These are phyloP conservation scores for Begonia fuchsioides DNA, from an alignment of 306 rosid species.

Conservation along the genomic window DNA sequence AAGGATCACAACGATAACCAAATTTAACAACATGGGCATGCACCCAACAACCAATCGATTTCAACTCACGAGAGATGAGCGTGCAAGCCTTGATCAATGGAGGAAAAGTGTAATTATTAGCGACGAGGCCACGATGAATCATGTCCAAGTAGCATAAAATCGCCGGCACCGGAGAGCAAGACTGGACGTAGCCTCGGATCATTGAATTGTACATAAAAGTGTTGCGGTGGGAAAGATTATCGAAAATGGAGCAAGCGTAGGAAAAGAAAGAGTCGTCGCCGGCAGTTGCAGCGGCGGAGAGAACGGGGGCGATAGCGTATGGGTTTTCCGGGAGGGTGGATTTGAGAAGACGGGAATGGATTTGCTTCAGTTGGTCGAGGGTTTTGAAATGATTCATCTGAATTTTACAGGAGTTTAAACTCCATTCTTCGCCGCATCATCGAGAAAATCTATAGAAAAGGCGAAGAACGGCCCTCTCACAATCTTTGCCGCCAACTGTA, in stretches of 20 bases:
- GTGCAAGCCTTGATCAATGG: slow-evolving; percentile 59
- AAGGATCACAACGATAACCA: slow-evolving; percentile 41
- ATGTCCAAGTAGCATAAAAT: slow-evolving; percentile 35
- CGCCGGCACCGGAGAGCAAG: slow-evolving; percentile 22
- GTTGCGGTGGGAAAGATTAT: slow-evolving; percentile 31
- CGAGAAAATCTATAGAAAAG: too few relatives aligned
- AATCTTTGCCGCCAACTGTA: too few relatives aligned
- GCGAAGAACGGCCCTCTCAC: too few relatives aligned
- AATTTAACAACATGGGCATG: slow-evolving; percentile 48
- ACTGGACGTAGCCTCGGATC: slow-evolving; percentile 42
- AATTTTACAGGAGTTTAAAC: too few relatives aligned
- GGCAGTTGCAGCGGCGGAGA: slow-evolving; percentile 37
- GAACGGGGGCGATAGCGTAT: slow-evolving; percentile 39
- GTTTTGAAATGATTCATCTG: slow-evolving; percentile 23
- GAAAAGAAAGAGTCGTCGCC: slow-evolving; percentile 21
- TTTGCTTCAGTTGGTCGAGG: slow-evolving; percentile 49
- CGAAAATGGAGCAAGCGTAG: slow-evolving; percentile 46
- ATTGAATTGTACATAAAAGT: slow-evolving; percentile 58
- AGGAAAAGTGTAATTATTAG: slow-evolving; percentile 72
- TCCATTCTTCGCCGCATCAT: too few relatives aligned
- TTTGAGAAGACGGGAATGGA: slow-evolving; percentile 57
- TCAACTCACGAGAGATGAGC: slow-evolving; percentile 11
- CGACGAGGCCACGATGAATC: slow-evolving; percentile 32
- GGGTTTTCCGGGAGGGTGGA: slow-evolving; percentile 27
- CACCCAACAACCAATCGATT: slow-evolving; percentile 27